Percentiles rank a stretch among this genome's conserved stretches.
phyloP scores from a whole-genome alignment of 805 yeast species.

The Kregervanrija fluxuum region DNA sequence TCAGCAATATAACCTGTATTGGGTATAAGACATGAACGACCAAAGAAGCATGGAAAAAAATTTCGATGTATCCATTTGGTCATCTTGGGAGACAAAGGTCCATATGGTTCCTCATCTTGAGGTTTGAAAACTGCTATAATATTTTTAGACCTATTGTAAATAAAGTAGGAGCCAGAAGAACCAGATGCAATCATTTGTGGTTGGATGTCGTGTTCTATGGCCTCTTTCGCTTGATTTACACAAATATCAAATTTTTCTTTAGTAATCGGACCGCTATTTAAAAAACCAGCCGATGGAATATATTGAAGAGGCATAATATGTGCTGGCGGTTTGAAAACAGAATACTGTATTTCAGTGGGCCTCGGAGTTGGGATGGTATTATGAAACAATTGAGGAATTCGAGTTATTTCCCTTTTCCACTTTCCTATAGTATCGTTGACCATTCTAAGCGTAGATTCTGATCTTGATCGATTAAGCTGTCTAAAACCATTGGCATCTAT shows the following conservation, averaged over 20 bases:
- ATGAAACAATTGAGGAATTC: slow-evolving; percentile 9
- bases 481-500: background rate
- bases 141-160: slow-evolving; percentile 30
- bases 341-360: slow-evolving; percentile 40
- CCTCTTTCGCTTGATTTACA: slow-evolving; percentile 36
- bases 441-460: slow-evolving; percentile 5
- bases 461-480: background rate
- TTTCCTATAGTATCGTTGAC: slow-evolving; percentile 10
- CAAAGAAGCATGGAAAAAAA: slow-evolving; percentile 71
- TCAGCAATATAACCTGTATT: slow-evolving; percentile 68
- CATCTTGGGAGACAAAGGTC: slow-evolving; percentile 74
- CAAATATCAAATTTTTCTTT: slow-evolving; percentile 29
- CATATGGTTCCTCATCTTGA: slow-evolving; percentile 76
- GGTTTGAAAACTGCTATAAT: slow-evolving; percentile 66
- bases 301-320: slow-evolving; percentile 20
- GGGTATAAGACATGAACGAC: slow-evolving; percentile 64
- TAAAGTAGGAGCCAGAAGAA: slow-evolving; percentile 65
- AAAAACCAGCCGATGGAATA: slow-evolving; percentile 22
- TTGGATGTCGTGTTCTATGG: slow-evolving; percentile 35
- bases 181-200: slow-evolving; percentile 57
- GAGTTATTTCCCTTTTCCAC: slow-evolving; percentile 14
- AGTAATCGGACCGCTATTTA: slow-evolving; percentile 21
- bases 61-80: slow-evolving; percentile 72
- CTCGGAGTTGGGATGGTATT: slow-evolving; percentile 17
- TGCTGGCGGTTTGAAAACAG: slow-evolving; percentile 43